These are phyloP conservation scores for Neonectria sp. DNA, from an alignment of 2,329 filamentous ascomycete genomes.

Conservation along the genomic window DNA sequence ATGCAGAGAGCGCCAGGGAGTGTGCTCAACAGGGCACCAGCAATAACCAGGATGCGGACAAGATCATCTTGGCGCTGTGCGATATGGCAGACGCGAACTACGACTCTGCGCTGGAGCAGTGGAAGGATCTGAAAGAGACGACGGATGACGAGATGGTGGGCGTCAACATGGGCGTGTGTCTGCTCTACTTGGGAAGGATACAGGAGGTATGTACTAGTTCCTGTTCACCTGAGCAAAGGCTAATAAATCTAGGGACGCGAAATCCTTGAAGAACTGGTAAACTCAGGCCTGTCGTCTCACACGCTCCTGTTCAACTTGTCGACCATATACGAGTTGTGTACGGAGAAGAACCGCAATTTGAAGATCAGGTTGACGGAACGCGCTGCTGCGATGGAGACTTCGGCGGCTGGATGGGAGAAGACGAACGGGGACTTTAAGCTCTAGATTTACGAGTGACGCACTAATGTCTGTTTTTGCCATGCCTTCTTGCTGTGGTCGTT, in stretches of 20 bases:
- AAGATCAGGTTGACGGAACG: constrained; percentile 82
- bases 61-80: constrained; percentile 77
- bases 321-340: constrained; percentile 93
- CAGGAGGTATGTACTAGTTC: constrained; percentile 68
- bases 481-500: not conserved
- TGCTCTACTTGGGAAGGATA: constrained; percentile 86
- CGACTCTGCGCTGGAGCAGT: constrained; percentile 72
- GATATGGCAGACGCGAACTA: constrained; percentile 86
- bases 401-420: constrained; percentile 77
- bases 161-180: constrained; percentile 87
- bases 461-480: not conserved
- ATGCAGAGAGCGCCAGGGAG: constrained; percentile 76
- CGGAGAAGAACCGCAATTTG: constrained; percentile 78
- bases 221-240: not conserved
- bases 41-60: constrained; percentile 55
- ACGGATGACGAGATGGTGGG: constrained; percentile 76
- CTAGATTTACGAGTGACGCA: constrained; percentile 51
- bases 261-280: constrained; percentile 77
- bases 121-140: constrained; percentile 66
- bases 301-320: constrained; percentile 90
- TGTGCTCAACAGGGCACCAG: constrained; percentile 59
- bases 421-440: constrained; percentile 84
- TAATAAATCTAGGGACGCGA: constrained; percentile 68
- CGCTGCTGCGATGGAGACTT: constrained; percentile 72
- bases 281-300: constrained; percentile 77